Base-by-base conservation (phyloP, 805 yeast species). In the Yarrowia sp. region DNA sequence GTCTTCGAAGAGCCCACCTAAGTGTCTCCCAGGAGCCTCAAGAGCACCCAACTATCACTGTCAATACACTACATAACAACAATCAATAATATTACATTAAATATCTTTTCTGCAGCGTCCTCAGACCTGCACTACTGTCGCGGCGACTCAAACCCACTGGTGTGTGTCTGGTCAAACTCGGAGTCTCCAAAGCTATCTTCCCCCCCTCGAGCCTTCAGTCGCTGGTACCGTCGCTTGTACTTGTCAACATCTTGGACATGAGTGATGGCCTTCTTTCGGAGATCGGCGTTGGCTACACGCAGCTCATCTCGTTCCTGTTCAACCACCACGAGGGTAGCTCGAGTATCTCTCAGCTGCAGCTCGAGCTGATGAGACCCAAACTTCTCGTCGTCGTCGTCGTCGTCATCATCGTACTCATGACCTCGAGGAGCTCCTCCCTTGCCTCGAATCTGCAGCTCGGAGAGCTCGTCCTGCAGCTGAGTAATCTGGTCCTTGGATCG, bases 271-370 rank as follows among this genome's bases (percentile, higher is more conserved):
- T 72, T 73, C 70, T 74, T 76, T 67, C 74, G 74, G 31, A 75
- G 68, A 45, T 68, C 70, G 61, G 68, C 61, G 18, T 72, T 67
- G 44, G 66, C 68, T 14, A 70, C 69, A 28, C 77, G 72, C 74
- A 89, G 78, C 70, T 86, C 88, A 72, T 91, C 95, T 68, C 96
- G 82, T 75, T 91, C 97, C 75, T 90, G 93, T 71, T 86, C 86
- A 68, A 88, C 82, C 65, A 91, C 88, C 71, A 83, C 88, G 68
- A 91, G 78, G 73, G 90, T 96, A 4, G 96, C 96, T 71, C 90
- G 89, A 70, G 91, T 77, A 70, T 91, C 96, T 70, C 89, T 86
- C 48, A 91, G 82, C 75, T 87, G 89, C 78, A 90, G 81, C 67
- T 86, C 88, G 71, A 83, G 89, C 68, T 88, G 91, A 51, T 89